A percentile compares a stretch with the other conserved stretches of the same genome.
Evolutionary conservation across 192 early-diverging fungal genomes (phyloP).

Genomic region (Nowakowskiella sp.): DNA sequence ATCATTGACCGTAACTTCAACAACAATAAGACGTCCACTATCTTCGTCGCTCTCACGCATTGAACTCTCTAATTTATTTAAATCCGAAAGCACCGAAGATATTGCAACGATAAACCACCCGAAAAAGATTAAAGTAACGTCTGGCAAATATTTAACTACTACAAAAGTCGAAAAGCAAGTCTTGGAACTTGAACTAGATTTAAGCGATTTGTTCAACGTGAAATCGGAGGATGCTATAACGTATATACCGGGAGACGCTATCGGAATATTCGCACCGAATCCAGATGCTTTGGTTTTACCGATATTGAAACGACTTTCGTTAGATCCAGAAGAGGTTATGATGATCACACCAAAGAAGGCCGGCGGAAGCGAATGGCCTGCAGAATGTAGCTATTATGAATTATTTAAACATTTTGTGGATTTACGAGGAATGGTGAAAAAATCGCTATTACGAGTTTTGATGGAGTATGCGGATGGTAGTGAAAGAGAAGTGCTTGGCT

Average conservation of each 20-base stretch:
- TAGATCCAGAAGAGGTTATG: conserved; percentile 35
- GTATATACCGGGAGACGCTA: conserved; percentile 70
- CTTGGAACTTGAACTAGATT: conserved; percentile 32
- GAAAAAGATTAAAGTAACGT: not conserved
- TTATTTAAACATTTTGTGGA: conserved; percentile 72
- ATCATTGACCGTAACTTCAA: no score
- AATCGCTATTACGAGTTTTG: conserved; percentile 72
- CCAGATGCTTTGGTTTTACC: conserved; percentile 59
- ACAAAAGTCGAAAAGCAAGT: conserved; percentile 6
- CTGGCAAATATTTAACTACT: no score
- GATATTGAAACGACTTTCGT: conserved; percentile 50
- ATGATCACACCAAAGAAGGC: conserved; percentile 18
- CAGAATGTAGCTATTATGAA: conserved; percentile 34
- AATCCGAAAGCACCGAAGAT: not conserved
- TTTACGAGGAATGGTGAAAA: conserved; percentile 62
- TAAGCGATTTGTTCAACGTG: conserved; percentile 15
- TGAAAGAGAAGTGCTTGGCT: conserved; percentile 73
- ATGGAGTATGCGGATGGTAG: conserved; percentile 67
- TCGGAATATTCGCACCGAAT: conserved; percentile 87
- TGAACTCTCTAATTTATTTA: not conserved
- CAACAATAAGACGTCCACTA: no score
- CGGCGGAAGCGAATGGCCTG: not conserved
- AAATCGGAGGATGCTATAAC: conserved; percentile 26
- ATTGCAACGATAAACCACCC: not conserved
- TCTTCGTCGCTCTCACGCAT: not conserved